A percentile compares a stretch with the other conserved stretches of the same genome.
These are phyloP conservation scores for Echium plantagineum DNA, from an alignment of 257 asterid species.

Conservation along the genomic window DNA sequence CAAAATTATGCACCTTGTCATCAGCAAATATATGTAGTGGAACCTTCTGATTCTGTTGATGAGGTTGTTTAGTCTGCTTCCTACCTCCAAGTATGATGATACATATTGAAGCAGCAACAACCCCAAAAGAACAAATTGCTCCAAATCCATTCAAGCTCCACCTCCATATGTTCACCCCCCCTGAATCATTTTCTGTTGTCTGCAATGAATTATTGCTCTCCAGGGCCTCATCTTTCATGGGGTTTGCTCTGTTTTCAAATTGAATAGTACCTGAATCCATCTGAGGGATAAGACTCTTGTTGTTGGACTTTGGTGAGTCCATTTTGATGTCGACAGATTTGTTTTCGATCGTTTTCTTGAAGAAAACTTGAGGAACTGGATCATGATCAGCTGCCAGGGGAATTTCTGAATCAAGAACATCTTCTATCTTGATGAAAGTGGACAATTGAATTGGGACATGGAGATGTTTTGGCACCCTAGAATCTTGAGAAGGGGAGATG, in stretches of 20 bases:
- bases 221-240: constrained; percentile 9
- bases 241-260: constrained; percentile 25
- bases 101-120: background rate
- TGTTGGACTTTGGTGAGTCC: constrained; percentile 49
- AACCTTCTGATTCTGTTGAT: constrained; percentile 5
- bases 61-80: background rate
- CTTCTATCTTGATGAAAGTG: constrained; percentile 2
- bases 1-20: constrained; percentile 33
- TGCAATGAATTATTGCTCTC: constrained; percentile 9
- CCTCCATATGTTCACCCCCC: constrained; percentile 31
- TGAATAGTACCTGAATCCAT: constrained; percentile 4
- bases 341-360: constrained; percentile 53
- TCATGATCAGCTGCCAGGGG: constrained; percentile 28
- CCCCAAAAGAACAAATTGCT: constrained; percentile 25
- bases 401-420: background rate
- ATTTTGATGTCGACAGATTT: constrained; percentile 70
- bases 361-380: constrained; percentile 56
- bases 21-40: constrained; percentile 39
- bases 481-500: constrained; percentile 18
- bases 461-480: constrained; percentile 21
- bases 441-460: constrained; percentile 19
- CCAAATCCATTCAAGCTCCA: constrained; percentile 60
- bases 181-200: constrained; percentile 4
- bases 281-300: constrained; percentile 16
- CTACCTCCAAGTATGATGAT: background rate